Conservation (phyloP, 1,284 basidiomycete genomes). For the Sporisorium graminicola region DNA sequence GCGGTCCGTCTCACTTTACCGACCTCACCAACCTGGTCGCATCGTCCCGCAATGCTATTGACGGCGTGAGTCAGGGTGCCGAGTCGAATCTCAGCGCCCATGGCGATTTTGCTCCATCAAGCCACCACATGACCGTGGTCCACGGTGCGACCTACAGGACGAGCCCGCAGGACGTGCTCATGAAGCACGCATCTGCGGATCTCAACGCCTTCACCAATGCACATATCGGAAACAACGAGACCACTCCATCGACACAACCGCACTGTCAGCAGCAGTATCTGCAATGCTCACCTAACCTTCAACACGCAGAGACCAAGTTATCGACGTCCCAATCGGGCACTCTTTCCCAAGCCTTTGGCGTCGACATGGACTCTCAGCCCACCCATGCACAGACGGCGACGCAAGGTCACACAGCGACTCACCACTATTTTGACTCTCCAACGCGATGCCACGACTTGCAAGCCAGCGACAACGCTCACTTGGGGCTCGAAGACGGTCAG, state of each 20-base stretch:
- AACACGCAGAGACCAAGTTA: neutral
- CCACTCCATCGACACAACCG: neutral
- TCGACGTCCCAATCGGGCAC: conserved; percentile 1
- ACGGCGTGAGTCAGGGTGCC: neutral
- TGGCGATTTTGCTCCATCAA: neutral
- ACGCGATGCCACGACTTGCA: conserved; percentile 11
- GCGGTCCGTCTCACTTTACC: conserved; percentile 25
- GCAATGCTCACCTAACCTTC: neutral
- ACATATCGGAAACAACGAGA: neutral
- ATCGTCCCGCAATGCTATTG: conserved; percentile 10
- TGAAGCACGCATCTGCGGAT: conserved; percentile 17
- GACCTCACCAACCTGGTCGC: conserved; percentile 36
- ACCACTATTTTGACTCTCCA: conserved; percentile 6
- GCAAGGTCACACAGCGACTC: neutral
- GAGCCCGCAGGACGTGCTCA: conserved; percentile 17
- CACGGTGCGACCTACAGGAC: conserved; percentile 12
- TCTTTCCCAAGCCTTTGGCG: conserved; percentile 23
- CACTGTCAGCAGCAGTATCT: conserved; percentile 8
- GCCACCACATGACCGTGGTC: conserved; percentile 3
- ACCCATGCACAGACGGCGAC: conserved; percentile 1
- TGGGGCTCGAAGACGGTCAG: neutral
- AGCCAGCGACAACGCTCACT: conserved; percentile 2
- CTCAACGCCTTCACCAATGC: conserved; percentile 7
- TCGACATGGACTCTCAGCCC: conserved; percentile 6
- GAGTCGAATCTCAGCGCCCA: conserved; percentile 1